These are phyloP conservation scores for Aspergillus carbonarius DNA, from an alignment of 2,329 filamentous ascomycete genomes.

Conservation along the genomic window DNA sequence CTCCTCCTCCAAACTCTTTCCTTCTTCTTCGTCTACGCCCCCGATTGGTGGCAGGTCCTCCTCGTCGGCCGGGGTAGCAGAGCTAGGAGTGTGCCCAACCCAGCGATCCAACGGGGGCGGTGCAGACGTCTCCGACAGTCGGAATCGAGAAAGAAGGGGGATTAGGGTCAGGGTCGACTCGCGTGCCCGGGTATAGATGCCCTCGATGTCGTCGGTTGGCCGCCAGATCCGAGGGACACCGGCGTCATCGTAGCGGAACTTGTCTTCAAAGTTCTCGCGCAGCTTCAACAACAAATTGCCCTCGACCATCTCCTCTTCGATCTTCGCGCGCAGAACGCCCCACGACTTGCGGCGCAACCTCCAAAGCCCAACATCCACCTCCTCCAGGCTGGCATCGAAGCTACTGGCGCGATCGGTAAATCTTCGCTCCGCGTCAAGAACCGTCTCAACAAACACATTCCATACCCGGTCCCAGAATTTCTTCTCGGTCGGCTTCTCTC, in stretches of 20 bases:
- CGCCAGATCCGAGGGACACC: slow-evolving; percentile 97
- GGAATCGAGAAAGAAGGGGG: slow-evolving; percentile 82
- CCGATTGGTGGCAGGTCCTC: slow-evolving; percentile 87
- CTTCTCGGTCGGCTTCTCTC: slow-evolving; percentile 74
- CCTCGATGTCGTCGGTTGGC: slow-evolving; percentile 95
- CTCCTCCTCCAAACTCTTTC: slow-evolving; percentile 92
- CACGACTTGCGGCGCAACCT: slow-evolving; percentile 90
- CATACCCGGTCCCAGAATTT: slow-evolving; percentile 96
- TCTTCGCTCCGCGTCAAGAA: slow-evolving; percentile 78
- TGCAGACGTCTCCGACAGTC: slow-evolving; percentile 69
- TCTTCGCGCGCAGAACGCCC: slow-evolving; percentile 82
- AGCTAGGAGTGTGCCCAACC: slow-evolving; percentile 74
- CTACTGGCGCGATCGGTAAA: slow-evolving; percentile 88
- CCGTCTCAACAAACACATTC: slow-evolving; percentile 77
- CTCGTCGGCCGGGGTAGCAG: slow-evolving; percentile 77
- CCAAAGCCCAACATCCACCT: slow-evolving; percentile 92
- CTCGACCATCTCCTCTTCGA: slow-evolving; percentile 98
- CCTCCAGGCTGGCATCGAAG: slow-evolving; percentile 87
- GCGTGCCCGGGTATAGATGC: slow-evolving; percentile 84
- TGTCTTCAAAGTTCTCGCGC: slow-evolving; percentile 97
- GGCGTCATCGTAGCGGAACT: slow-evolving; percentile 94
- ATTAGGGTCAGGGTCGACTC: slow-evolving; percentile 91
- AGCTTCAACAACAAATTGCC: slow-evolving; percentile 94
- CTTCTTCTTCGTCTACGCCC: slow-evolving; percentile 90
- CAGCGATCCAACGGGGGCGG: slow-evolving; percentile 81